Base-by-base conservation (phyloP, 225 moss, liverwort and hornwort species). In the Antitrichia curtipendula region DNA sequence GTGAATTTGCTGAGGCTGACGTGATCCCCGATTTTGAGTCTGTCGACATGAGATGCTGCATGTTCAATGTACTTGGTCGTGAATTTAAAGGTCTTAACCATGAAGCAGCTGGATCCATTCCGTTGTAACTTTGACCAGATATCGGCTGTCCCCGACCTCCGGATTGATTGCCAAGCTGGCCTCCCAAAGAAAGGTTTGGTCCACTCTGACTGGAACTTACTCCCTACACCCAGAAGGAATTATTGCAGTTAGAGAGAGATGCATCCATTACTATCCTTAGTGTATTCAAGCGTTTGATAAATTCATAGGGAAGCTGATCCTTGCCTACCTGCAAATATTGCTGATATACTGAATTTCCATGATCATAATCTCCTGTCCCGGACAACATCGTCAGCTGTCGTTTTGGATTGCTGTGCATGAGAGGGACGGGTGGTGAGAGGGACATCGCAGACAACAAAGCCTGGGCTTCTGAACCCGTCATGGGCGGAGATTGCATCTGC, bases 371-470 rank as follows among this genome's bases (percentile, higher is more conserved):
- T 85, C 90, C 91, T 58, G 90, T 87, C 82, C 94, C 95, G 60
- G 89, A 86, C 85, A 96, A 89, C 86, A 96, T 95, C 77, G 95
- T 85, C 60, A 95, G 84, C 87, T 95, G 95, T 63, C 92, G 93
- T 90, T 96, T 94, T 13, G 92, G 74, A 88, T 88, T 95, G 38
- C 92, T 92, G 76, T 95, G 94, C 91, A 95, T 90, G 29, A 96
- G 92, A 81, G 95, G 91, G 59, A 94, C 92, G 66, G 95, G 95
- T 81, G 95, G 95, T 65, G 96, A 94, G 52, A 94, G 90, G 41
- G 97, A 95, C 95, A 96, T 95, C 74, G 95, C 93, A 84, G 95
- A 95, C 81, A 96, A 83, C 86, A 97, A 84, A 77, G 92, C 94
- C 84, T 97, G 96, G 36, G 94, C 94, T 73, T 97, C 95, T 63